A percentile compares a stretch with the other conserved stretches of the same genome.
Evolutionary conservation across 2,329 filamentous ascomycete genomes (phyloP).

Genomic region (Botrytis fragariae): DNA sequence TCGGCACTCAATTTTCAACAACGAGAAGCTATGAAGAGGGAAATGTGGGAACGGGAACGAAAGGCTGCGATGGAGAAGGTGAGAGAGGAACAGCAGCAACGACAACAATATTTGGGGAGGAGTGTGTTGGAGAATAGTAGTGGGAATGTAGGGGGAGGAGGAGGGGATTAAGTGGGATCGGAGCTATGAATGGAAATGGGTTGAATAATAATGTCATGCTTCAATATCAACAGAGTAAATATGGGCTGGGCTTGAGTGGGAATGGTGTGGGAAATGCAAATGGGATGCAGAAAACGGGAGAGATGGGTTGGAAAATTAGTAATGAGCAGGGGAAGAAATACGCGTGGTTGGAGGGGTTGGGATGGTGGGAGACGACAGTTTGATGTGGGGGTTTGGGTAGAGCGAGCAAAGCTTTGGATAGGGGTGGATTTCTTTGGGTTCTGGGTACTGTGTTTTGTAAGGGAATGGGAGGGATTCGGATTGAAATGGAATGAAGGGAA

Average conservation of each 20-base stretch:
- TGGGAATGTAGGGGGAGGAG: background rate
- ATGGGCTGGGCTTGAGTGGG: background rate
- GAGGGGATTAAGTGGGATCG: background rate
- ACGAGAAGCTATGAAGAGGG: slow-evolving; percentile 48
- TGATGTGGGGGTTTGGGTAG: background rate
- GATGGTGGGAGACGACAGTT: slow-evolving; percentile 17
- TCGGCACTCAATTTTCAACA: slow-evolving; percentile 43
- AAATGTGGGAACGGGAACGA: slow-evolving; percentile 45
- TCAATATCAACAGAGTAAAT: slow-evolving; percentile 1
- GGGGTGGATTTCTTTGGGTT: background rate
- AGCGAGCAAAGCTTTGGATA: too few relatives aligned
- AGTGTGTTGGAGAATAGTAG: background rate
- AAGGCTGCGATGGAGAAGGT: slow-evolving; percentile 39
- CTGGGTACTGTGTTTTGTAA: background rate
- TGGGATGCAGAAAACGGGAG: background rate
- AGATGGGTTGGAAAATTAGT: background rate
- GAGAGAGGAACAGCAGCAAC: background rate
- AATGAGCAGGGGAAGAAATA: slow-evolving; percentile 15
- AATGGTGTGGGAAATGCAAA: background rate
- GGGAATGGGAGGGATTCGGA: background rate
- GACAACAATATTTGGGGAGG: slow-evolving; percentile 21
- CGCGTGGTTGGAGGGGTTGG: slow-evolving; percentile 15
- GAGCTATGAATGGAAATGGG: background rate
- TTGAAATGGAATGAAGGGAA: too few relatives aligned
- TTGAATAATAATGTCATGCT: background rate